Evolutionary conservation across 805 yeast genomes (phyloP).

Genomic region (Candida sakaeoensis): DNA sequence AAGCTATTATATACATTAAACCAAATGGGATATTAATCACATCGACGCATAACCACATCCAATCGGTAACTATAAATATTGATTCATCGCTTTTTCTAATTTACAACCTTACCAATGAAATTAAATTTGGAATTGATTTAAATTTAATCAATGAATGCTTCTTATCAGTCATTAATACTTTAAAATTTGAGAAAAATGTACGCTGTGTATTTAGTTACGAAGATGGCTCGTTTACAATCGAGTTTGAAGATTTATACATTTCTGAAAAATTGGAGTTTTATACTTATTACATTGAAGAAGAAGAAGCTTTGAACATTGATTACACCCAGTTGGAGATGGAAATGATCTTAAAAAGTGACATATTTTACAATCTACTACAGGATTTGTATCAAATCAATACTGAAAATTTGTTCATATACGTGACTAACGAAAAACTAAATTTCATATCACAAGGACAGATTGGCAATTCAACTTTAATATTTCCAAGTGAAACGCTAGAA

Average conservation of each 20-base stretch:
- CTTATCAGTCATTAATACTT: conserved; percentile 24
- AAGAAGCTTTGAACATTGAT: conserved; percentile 21
- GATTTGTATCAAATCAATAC: conserved; percentile 37
- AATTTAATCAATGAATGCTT: conserved; percentile 33
- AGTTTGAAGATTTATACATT: conserved; percentile 38
- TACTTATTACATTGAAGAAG: conserved; percentile 31
- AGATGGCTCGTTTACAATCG: conserved; percentile 39
- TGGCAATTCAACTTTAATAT: conserved; percentile 62
- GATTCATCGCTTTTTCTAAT: conserved; percentile 35
- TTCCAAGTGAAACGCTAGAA: conserved; percentile 67
- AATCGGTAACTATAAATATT: conserved; percentile 30
- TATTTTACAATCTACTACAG: conserved; percentile 30
- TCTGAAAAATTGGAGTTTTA: conserved; percentile 40
- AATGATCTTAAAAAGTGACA: conserved; percentile 36
- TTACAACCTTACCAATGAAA: conserved; percentile 18
- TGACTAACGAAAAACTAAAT: conserved; percentile 34
- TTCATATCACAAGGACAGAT: conserved; percentile 71
- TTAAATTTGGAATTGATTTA: conserved; percentile 35
- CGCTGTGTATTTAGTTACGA: conserved; percentile 34
- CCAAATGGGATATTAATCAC: conserved; percentile 31
- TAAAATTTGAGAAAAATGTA: conserved; percentile 16
- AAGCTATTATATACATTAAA: conserved; percentile 33
- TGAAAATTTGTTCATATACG: conserved; percentile 27
- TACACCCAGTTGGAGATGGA: conserved; percentile 31
- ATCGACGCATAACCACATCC: conserved; percentile 34